These are phyloP conservation scores for Metschnikowia matae DNA, from an alignment of 805 yeast species.

Conservation along the genomic window DNA sequence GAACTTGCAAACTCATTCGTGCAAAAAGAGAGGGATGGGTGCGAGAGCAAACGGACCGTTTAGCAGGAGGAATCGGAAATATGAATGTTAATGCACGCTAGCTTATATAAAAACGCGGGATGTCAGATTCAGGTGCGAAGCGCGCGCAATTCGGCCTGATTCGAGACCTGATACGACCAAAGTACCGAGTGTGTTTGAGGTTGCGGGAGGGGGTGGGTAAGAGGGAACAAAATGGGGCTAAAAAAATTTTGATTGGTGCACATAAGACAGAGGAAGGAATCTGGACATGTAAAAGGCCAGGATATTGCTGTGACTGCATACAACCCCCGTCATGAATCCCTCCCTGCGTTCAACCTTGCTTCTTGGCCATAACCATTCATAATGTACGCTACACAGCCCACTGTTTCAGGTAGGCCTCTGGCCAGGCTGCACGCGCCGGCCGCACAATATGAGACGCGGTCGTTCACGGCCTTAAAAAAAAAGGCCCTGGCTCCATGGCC, in stretches of 20 bases:
- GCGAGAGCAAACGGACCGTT: neutral
- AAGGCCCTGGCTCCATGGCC: no score
- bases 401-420: neutral
- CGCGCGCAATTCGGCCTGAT: slow-evolving; percentile 1
- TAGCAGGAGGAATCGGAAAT: slow-evolving; percentile 1
- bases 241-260: neutral
- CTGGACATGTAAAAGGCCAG: neutral
- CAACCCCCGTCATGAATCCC: no score
- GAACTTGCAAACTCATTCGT: slow-evolving; percentile 4
- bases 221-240: neutral
- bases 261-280: no score
- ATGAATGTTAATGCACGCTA: slow-evolving; percentile 5
- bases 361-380: no score
- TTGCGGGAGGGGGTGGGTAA: no score
- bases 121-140: neutral
- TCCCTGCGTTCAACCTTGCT: no score
- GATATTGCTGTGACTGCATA: no score
- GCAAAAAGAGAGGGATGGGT: slow-evolving; percentile 1
- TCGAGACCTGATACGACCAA: neutral
- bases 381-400: neutral
- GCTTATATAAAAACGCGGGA: slow-evolving; percentile 3
- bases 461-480: neutral
- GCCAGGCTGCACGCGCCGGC: slow-evolving; percentile 3
- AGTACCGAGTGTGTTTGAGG: neutral
- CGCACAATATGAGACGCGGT: neutral